Conservation (phyloP, 805 yeast genomes). For the Wickerhamiella sergipiensis region DNA sequence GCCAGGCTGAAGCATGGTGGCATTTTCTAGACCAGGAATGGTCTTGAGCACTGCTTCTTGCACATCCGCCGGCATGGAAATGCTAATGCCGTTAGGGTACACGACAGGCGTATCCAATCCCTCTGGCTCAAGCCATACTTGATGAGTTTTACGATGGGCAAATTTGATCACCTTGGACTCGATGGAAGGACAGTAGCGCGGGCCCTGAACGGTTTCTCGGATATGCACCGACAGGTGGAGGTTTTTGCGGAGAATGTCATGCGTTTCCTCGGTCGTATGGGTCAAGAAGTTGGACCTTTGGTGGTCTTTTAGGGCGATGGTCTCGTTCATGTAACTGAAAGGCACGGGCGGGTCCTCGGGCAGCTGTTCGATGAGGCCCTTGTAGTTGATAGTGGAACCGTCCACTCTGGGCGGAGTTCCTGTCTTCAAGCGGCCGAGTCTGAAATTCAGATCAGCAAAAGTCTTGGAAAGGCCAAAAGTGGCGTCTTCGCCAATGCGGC, state of each 20-base stretch:
- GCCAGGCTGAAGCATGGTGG: slow-evolving; percentile 83
- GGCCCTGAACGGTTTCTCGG: slow-evolving; percentile 87
- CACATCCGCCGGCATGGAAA: slow-evolving; percentile 91
- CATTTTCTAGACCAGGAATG: slow-evolving; percentile 83
- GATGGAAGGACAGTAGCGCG: slow-evolving; percentile 93
- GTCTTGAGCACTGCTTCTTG: slow-evolving; percentile 60
- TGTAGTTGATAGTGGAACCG: slow-evolving; percentile 54
- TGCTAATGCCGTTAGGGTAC: slow-evolving; percentile 92
- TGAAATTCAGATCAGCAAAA: slow-evolving; percentile 60
- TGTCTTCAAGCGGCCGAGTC: slow-evolving; percentile 80
- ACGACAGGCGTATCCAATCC: slow-evolving; percentile 78
- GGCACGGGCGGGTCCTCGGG: slow-evolving; percentile 83
- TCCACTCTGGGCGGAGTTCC: slow-evolving; percentile 94
- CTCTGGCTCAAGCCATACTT: slow-evolving; percentile 94
- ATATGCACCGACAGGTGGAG: slow-evolving; percentile 80
- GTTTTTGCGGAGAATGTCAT: slow-evolving; percentile 52
- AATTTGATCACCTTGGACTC: slow-evolving; percentile 80
- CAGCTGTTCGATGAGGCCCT: slow-evolving; percentile 47
- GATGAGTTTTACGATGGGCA: slow-evolving; percentile 59
- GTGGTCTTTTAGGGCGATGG: slow-evolving; percentile 40
- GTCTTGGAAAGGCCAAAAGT: slow-evolving; percentile 82
- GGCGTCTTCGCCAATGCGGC: slow-evolving; percentile 85
- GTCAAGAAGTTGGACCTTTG: slow-evolving; percentile 69
- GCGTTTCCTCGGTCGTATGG: slow-evolving; percentile 60
- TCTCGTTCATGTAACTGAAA: slow-evolving; percentile 71